Percentiles rank a stretch among this genome's conserved stretches.
Evolutionary conservation across 2,329 filamentous ascomycete genomes (phyloP).

Genomic region (Raffaelea ambrosiae): DNA sequence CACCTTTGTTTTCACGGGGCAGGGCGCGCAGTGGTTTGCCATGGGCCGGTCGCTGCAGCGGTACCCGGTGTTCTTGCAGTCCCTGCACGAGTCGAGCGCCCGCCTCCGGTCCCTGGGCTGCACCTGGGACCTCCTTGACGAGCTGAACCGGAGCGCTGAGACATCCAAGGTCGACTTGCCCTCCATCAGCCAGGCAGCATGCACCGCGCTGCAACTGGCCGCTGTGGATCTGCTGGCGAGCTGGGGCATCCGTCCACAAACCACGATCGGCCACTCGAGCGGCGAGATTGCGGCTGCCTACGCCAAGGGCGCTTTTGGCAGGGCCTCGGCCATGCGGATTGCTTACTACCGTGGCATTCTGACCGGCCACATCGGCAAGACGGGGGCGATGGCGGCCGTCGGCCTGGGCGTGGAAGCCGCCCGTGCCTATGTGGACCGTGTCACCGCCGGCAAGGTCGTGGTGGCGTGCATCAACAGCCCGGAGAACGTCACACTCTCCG

Average conservation of each 20-base stretch:
- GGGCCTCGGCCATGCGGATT: conserved; percentile 12
- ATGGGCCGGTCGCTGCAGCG: not conserved
- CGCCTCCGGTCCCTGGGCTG: not conserved
- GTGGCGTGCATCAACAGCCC: conserved; percentile 21
- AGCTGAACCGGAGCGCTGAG: conserved; percentile 4
- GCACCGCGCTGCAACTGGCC: conserved; percentile 21
- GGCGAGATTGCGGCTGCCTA: conserved; percentile 26
- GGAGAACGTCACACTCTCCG: conserved; percentile 34
- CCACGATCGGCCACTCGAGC: conserved; percentile 24
- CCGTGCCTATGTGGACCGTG: conserved; percentile 15
- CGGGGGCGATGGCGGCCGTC: conserved; percentile 32
- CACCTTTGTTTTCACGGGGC: conserved; percentile 15
- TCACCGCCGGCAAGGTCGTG: conserved; percentile 10
- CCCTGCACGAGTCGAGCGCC: not conserved
- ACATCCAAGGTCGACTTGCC: conserved; percentile 6
- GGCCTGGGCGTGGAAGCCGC: conserved; percentile 24
- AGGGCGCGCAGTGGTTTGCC: conserved; percentile 16
- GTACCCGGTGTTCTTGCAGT: not conserved
- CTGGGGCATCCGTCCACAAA: conserved; percentile 16
- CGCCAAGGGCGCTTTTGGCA: conserved; percentile 15
- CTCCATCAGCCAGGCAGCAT: conserved; percentile 18
- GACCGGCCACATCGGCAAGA: conserved; percentile 21
- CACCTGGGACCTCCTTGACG: conserved; percentile 4
- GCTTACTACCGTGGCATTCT: conserved; percentile 14
- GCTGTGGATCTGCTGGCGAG: conserved; percentile 20